These are phyloP conservation scores for Ophiocordyceps camponoti-leonardi DNA, from an alignment of 2,329 filamentous ascomycete genomes.

Conservation along the genomic window DNA sequence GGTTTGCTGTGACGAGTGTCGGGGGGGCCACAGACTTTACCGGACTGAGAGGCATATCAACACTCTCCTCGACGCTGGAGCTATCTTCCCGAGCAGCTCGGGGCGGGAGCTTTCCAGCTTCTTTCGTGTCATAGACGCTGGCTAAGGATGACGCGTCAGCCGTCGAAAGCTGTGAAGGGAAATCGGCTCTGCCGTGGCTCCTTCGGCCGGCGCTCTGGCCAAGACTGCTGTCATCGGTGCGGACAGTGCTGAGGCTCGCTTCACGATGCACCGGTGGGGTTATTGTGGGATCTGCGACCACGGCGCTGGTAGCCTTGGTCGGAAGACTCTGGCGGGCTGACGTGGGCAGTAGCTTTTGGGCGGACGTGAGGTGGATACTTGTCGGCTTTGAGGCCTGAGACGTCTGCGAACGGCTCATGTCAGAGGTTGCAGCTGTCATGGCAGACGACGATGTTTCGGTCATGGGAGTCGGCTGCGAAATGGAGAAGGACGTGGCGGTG, in stretches of 20 bases:
- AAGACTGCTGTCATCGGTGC: constrained; percentile 25
- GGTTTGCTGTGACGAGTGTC: constrained; percentile 15
- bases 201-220: constrained; percentile 18
- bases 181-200: constrained; percentile 26
- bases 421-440: constrained; percentile 13
- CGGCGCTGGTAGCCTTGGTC: constrained; percentile 24
- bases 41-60: constrained; percentile 26
- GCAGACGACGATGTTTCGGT: constrained; percentile 21
- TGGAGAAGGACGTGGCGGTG: constrained; percentile 6
- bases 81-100: constrained; percentile 23
- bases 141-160: constrained; percentile 15
- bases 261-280: constrained; percentile 33
- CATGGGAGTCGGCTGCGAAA: constrained; percentile 12
- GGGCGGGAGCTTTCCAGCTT: constrained; percentile 16
- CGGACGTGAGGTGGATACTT: constrained; percentile 27
- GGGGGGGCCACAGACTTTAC: constrained; percentile 16
- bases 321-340: constrained; percentile 22
- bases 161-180: constrained; percentile 16
- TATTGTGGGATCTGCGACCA: constrained; percentile 24
- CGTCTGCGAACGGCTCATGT: constrained; percentile 20
- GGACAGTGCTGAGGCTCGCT: constrained; percentile 21
- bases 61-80: constrained; percentile 25
- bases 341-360: constrained; percentile 21
- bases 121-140: constrained; percentile 20
- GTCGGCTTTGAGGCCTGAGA: constrained; percentile 28